phyloP scores from a whole-genome alignment of 805 yeast species.

The Saturnispora halmiae region DNA sequence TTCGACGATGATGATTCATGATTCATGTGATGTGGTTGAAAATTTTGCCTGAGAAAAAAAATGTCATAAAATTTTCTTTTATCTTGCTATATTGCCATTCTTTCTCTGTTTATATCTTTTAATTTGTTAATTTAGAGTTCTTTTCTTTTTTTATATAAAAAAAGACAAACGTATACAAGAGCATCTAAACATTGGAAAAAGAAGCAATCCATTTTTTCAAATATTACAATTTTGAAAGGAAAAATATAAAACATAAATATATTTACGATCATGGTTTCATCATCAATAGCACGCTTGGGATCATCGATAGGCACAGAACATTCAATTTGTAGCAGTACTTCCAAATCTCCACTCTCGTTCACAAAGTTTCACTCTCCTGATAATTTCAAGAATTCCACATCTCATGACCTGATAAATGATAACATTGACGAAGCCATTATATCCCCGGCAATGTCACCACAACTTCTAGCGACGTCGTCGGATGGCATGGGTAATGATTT shows the following conservation, averaged over 20 bases:
- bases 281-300: background rate
- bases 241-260: background rate
- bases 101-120: background rate
- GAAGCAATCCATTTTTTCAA: background rate
- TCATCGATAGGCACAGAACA: background rate
- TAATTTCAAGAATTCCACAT: background rate
- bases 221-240: too few species aligned
- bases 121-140: too few species aligned
- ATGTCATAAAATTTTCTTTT: background rate
- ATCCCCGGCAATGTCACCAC: slow-evolving; percentile 22
- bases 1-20: background rate
- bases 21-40: too few species aligned
- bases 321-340: background rate
- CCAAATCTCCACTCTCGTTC: slow-evolving; percentile 6
- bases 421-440: slow-evolving; percentile 1
- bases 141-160: too few species aligned
- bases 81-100: background rate
- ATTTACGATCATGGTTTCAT: background rate
- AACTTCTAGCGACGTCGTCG: slow-evolving; percentile 29
- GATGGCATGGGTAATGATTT: slow-evolving; percentile 28
- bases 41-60: background rate
- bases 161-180: too few species aligned
- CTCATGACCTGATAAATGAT: slow-evolving; percentile 6
- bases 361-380: background rate
- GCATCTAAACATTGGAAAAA: background rate